Evolutionary conservation across 768 basidiomycete genomes (phyloP).

Genomic region (Suillus ampliporus): DNA sequence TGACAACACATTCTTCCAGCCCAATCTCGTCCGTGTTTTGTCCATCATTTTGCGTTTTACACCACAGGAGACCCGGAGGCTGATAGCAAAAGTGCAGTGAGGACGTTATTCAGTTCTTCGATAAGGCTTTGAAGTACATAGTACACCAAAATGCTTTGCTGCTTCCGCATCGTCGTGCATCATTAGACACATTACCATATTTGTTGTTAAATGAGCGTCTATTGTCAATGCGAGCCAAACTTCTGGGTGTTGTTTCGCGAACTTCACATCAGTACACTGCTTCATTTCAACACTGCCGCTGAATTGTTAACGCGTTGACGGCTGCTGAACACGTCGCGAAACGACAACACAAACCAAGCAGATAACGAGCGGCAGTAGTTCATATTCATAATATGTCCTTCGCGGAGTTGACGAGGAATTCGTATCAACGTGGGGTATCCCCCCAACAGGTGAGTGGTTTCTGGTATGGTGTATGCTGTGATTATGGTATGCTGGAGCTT

Average conservation of each 20-base stretch:
- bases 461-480: neutral
- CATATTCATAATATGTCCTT: conserved; percentile 58
- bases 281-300: neutral
- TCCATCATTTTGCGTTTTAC: conserved; percentile 95
- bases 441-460: conserved; percentile 58
- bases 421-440: conserved; percentile 72
- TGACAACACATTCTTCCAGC: conserved; percentile 47
- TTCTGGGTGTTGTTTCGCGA: too few relatives aligned
- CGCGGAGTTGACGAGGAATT: conserved; percentile 71
- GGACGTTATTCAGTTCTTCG: conserved; percentile 1
- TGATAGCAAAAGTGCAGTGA: conserved; percentile 81
- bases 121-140: neutral
- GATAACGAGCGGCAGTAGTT: neutral
- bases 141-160: neutral
- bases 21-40: conserved; percentile 88
- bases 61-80: conserved; percentile 88
- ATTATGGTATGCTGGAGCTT: conserved; percentile 7
- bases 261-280: neutral
- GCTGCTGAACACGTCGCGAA: neutral
- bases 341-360: neutral
- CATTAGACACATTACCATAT: neutral
- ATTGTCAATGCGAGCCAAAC: too few relatives aligned
- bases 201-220: neutral
- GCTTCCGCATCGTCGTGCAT: neutral
- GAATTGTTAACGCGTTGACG: neutral